Conservation (phyloP, 1,139 yeast genomes). For the Saccharomyces hybrid region DNA sequence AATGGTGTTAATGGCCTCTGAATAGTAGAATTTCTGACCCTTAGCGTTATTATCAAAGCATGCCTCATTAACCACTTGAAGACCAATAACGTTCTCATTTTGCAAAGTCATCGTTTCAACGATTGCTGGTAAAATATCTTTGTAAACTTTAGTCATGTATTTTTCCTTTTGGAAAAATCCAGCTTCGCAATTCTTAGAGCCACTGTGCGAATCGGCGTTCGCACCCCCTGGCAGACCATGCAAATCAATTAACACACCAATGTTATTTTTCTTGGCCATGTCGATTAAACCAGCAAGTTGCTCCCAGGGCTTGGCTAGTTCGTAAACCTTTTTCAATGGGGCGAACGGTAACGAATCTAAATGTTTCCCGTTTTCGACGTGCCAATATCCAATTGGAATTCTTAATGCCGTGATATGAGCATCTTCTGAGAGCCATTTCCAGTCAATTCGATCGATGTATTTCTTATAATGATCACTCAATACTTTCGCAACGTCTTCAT, state of each 20-base stretch:
- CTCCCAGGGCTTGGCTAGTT: slow-evolving; percentile 55
- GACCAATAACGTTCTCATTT: slow-evolving; percentile 65
- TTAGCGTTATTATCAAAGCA: slow-evolving; percentile 49
- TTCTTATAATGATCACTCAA: slow-evolving; percentile 64
- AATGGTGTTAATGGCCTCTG: slow-evolving; percentile 57
- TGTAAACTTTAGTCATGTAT: slow-evolving; percentile 33
- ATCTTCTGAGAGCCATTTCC: slow-evolving; percentile 58
- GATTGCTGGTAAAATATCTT: slow-evolving; percentile 50
- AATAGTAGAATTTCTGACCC: slow-evolving; percentile 55
- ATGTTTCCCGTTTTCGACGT: slow-evolving; percentile 57
- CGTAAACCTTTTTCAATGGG: slow-evolving; percentile 48
- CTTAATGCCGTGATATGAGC: slow-evolving; percentile 71
- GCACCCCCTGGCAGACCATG: slow-evolving; percentile 95
- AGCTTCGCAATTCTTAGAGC: slow-evolving; percentile 63
- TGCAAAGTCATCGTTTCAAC: slow-evolving; percentile 54
- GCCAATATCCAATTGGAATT: slow-evolving; percentile 91
- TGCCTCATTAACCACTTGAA: slow-evolving; percentile 83
- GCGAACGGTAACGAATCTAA: slow-evolving; percentile 53
- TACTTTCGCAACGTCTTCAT: slow-evolving; percentile 45
- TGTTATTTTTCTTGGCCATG: slow-evolving; percentile 36
- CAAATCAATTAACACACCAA: slow-evolving; percentile 73
- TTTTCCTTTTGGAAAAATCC: slow-evolving; percentile 41
- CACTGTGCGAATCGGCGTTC: slow-evolving; percentile 77
- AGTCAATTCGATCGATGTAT: slow-evolving; percentile 57
- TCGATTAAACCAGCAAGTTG: slow-evolving; percentile 34